Conservation (phyloP, 2,329 filamentous ascomycete species). For the Penicillium nordicum region DNA sequence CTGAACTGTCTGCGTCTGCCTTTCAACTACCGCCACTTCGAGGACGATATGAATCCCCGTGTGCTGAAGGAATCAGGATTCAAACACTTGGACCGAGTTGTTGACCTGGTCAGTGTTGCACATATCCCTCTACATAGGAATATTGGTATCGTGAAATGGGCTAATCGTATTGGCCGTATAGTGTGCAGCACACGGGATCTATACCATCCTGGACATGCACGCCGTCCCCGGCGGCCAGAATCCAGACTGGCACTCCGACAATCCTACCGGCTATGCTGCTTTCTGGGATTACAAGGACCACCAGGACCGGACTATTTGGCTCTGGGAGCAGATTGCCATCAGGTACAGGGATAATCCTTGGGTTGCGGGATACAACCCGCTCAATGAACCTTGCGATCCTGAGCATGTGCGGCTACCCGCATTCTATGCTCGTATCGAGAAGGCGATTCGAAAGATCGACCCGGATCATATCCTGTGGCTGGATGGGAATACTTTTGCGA, state of each 20-base stretch:
- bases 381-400: slow-evolving; percentile 52
- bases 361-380: slow-evolving; percentile 53
- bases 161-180: slow-evolving; percentile 4
- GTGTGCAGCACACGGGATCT: slow-evolving; percentile 48
- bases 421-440: slow-evolving; percentile 49
- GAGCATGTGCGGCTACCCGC: slow-evolving; percentile 45
- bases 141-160: neutral
- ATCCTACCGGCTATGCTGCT: slow-evolving; percentile 43
- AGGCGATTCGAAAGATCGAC: slow-evolving; percentile 47
- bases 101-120: slow-evolving; percentile 37
- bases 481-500: slow-evolving; percentile 46
- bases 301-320: slow-evolving; percentile 50
- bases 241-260: slow-evolving; percentile 52
- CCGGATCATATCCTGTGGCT: slow-evolving; percentile 47
- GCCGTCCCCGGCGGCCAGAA: slow-evolving; percentile 51
- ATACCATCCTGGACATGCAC: slow-evolving; percentile 52
- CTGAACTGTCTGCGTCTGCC: slow-evolving; percentile 59
- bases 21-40: slow-evolving; percentile 58
- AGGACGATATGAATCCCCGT: slow-evolving; percentile 48
- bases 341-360: slow-evolving; percentile 47
- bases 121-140: neutral
- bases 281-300: slow-evolving; percentile 53
- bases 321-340: slow-evolving; percentile 48
- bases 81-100: slow-evolving; percentile 48
- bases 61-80: slow-evolving; percentile 47